Evolutionary conservation across 1,284 basidiomycete species (phyloP).

Genomic region (Fomitopsis schrenkii): DNA sequence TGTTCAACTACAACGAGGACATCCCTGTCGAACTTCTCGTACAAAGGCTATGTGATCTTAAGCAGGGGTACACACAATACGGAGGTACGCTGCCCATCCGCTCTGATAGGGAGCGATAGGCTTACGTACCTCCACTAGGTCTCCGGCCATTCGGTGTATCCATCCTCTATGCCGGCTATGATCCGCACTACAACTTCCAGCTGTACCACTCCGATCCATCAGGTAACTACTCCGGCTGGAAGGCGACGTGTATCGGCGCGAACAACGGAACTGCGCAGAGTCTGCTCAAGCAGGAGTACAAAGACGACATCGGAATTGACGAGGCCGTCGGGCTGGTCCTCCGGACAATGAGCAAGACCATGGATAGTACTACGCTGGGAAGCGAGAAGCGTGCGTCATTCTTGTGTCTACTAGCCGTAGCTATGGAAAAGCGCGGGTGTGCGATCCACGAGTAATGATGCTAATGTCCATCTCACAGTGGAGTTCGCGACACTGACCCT

Average conservation of each 20-base stretch:
- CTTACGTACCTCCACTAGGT: slow-evolving; percentile 43
- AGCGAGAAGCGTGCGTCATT: slow-evolving; percentile 83
- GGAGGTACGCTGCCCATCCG: slow-evolving; percentile 59
- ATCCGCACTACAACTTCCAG: slow-evolving; percentile 95
- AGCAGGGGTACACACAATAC: slow-evolving; percentile 98
- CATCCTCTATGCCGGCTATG: slow-evolving; percentile 94
- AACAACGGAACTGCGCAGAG: slow-evolving; percentile 96
- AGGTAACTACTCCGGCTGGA: slow-evolving; percentile 99
- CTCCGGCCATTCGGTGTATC: slow-evolving; percentile 98
- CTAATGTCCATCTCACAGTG: slow-evolving; percentile 46
- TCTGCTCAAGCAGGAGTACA: slow-evolving; percentile 97
- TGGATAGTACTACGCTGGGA: slow-evolving; percentile 96
- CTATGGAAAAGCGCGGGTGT: slow-evolving; percentile 3
- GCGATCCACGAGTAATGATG: neutral
- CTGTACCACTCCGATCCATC: slow-evolving; percentile 98
- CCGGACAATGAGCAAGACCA: slow-evolving; percentile 98
- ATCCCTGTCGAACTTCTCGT: slow-evolving; percentile 97
- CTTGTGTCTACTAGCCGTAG: slow-evolving; percentile 1
- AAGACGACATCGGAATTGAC: slow-evolving; percentile 88
- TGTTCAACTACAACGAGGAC: slow-evolving; percentile 92
- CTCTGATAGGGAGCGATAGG: neutral
- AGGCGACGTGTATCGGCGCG: slow-evolving; percentile 96
- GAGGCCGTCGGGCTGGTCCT: slow-evolving; percentile 91
- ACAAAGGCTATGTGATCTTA: slow-evolving; percentile 93
- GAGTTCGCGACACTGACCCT: slow-evolving; percentile 95